A percentile compares a stretch with the other conserved stretches of the same genome.
Evolutionary conservation across 2,329 filamentous ascomycete genomes (phyloP).

Genomic region (Penicillium sp.): DNA sequence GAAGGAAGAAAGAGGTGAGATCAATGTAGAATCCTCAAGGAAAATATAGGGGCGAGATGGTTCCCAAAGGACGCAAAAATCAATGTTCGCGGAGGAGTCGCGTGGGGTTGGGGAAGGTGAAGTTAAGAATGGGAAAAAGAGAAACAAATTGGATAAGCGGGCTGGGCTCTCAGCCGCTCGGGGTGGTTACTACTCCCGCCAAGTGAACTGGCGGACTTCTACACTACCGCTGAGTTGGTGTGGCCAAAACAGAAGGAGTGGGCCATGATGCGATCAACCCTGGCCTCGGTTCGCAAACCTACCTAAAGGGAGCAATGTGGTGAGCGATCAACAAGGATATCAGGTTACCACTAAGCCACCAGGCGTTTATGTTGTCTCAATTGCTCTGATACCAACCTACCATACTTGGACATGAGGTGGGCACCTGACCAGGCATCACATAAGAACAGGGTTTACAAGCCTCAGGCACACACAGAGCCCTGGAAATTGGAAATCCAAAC

Average conservation of each 20-base stretch:
- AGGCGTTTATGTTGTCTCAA: too few species aligned
- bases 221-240: neutral
- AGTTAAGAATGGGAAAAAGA: conserved; percentile 27
- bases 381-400: too few species aligned
- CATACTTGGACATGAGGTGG: too few species aligned
- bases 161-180: conserved; percentile 12
- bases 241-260: neutral
- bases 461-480: neutral
- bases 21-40: neutral
- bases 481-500: neutral
- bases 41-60: neutral
- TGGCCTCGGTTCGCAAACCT: neutral
- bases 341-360: neutral
- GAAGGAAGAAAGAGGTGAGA: conserved; percentile 5
- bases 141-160: conserved; percentile 29
- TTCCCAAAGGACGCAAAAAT: neutral
- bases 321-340: neutral
- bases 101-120: conserved; percentile 13
- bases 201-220: neutral
- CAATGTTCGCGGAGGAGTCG: conserved; percentile 9
- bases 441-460: neutral
- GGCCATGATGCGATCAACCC: conserved; percentile 5
- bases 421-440: neutral
- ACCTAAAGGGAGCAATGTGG: neutral
- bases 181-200: neutral